Percentiles rank a stretch among this genome's conserved stretches.
These are phyloP conservation scores for Penicillium sp. DNA, from an alignment of 2,329 filamentous ascomycete species.

Conservation along the genomic window DNA sequence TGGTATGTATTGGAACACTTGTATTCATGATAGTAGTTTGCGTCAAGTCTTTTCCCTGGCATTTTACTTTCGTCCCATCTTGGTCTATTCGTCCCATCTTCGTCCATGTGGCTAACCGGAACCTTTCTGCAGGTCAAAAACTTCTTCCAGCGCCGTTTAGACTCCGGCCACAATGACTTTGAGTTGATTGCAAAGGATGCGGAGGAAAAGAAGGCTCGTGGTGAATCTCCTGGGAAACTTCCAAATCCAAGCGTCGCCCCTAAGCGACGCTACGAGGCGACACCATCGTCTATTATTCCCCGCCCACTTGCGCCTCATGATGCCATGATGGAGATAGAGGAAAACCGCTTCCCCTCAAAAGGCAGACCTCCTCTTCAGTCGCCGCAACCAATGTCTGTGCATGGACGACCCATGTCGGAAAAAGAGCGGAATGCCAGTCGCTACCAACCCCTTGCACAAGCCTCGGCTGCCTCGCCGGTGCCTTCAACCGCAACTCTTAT, in stretches of 20 bases:
- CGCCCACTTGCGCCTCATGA: slow-evolving; percentile 47
- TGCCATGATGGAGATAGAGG: slow-evolving; percentile 33
- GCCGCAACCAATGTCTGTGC: slow-evolving; percentile 33
- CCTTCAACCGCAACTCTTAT: slow-evolving; percentile 27
- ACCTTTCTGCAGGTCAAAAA: slow-evolving; percentile 47
- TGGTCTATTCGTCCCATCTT: neutral
- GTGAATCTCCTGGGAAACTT: slow-evolving; percentile 46
- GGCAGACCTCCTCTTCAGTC: slow-evolving; percentile 33
- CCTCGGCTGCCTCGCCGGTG: slow-evolving; percentile 30
- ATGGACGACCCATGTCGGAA: slow-evolving; percentile 36
- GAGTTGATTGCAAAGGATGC: slow-evolving; percentile 45
- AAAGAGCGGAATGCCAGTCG: slow-evolving; percentile 36
- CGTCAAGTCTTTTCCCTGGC: neutral
- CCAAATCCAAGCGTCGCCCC: slow-evolving; percentile 46
- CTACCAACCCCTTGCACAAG: slow-evolving; percentile 44
- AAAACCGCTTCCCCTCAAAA: slow-evolving; percentile 31
- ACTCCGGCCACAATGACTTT: slow-evolving; percentile 46
- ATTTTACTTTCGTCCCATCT: neutral
- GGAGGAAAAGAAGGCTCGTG: slow-evolving; percentile 47
- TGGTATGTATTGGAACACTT: slow-evolving; percentile 40
- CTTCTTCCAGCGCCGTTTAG: slow-evolving; percentile 48
- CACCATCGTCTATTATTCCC: slow-evolving; percentile 43
- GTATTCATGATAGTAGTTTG: neutral
- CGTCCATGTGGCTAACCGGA: slow-evolving; percentile 1
- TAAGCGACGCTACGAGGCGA: slow-evolving; percentile 52